phyloP scores from a whole-genome alignment of 768 basidiomycete species.

The Russula vinacea region DNA sequence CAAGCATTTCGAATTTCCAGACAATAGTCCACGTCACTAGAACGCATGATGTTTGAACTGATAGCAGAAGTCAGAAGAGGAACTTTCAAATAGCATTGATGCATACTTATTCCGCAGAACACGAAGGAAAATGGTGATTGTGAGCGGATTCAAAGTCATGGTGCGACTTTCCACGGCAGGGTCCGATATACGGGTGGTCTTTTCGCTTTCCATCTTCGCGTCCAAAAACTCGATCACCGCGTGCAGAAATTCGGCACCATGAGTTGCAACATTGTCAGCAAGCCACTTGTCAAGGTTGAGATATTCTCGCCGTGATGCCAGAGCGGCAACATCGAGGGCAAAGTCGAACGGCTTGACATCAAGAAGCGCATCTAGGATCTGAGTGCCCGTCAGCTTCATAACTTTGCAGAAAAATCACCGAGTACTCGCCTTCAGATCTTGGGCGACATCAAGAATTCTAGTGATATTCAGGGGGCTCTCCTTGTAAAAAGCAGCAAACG shows the following conservation, averaged over 20 bases:
- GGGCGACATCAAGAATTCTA: slow-evolving; percentile 90
- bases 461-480: slow-evolving; percentile 93
- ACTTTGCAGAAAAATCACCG: neutral
- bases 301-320: slow-evolving; percentile 90
- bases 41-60: slow-evolving; percentile 70
- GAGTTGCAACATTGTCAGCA: slow-evolving; percentile 75
- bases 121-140: slow-evolving; percentile 89
- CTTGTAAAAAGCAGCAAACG: slow-evolving; percentile 88
- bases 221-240: slow-evolving; percentile 87
- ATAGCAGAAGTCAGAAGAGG: slow-evolving; percentile 14
- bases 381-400: slow-evolving; percentile 2
- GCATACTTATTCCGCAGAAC: slow-evolving; percentile 80
- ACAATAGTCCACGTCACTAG: slow-evolving; percentile 80
- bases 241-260: slow-evolving; percentile 83
- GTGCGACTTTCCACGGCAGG: slow-evolving; percentile 74
- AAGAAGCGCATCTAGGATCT: slow-evolving; percentile 92
- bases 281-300: slow-evolving; percentile 97
- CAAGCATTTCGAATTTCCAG: slow-evolving; percentile 90
- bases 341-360: slow-evolving; percentile 87
- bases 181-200: slow-evolving; percentile 69
- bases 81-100: neutral
- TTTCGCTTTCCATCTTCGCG: slow-evolving; percentile 91
- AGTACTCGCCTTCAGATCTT: slow-evolving; percentile 78
- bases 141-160: slow-evolving; percentile 82
- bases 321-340: slow-evolving; percentile 88